Evolutionary conservation across 2,329 filamentous ascomycete species (phyloP), one percentile per base, ranked within the genome.

Genomic region (Botrytis hyacinthi): DNA sequence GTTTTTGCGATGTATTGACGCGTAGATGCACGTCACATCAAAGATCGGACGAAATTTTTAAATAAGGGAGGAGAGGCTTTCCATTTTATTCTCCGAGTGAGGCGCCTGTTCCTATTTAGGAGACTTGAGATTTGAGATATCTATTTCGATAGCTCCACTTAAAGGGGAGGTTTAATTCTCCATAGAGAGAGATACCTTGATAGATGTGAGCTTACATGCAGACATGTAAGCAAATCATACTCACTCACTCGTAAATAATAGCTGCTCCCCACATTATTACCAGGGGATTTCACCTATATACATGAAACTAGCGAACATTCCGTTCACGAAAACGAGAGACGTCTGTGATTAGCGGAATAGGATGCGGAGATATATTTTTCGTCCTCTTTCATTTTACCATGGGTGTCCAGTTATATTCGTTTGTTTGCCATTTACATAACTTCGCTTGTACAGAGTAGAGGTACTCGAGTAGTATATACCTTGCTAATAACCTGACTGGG

Each of bases 31-130:
- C 22, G 37, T 67, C 63, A 37, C 9, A 48, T n/a, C 5, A 10
- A 12, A 40, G 44, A 48, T 42, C n/a, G 37, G 37, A 63, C 37
- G 35, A 37, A 51, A 51, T 9, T 51, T 48, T 37, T 35, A 29
- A 67, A 29, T 40, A 44, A 67, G 22, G 26, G 22, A 67, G 29
- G 10, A 51, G 44, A 35, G 44, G 44, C 29, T n/a, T n/a, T 3
- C 12, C 35, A n/a, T 37, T 57, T 63, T 37, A 67, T 67, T 67
- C 63, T 67, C 63, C 63, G 35, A 67, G 63, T 32, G 63, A 66
- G 14, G 32, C 44, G 35, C 63, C 63, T 63, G 16, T n/a, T 54
- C n/a, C 48, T 48, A 32, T n/a, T 51, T 48, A 26, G 6, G 44
- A 26, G 29, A 18, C 26, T 51, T 26, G 22, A 66, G 42, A 67